These are phyloP conservation scores for Carpinus fangiana DNA, from an alignment of 306 rosid species.

Conservation along the genomic window DNA sequence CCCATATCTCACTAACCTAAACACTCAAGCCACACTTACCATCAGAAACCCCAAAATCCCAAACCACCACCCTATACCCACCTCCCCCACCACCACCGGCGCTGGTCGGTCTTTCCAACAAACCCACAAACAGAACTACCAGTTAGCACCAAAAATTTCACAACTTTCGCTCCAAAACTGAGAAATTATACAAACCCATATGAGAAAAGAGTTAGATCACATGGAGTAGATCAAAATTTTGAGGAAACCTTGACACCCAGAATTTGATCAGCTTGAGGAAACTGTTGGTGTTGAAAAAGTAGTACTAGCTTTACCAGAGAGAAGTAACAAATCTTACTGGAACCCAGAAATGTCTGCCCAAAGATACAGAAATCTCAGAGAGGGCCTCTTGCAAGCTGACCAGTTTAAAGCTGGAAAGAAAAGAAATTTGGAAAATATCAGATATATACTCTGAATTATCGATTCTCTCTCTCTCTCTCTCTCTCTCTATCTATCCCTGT, in stretches of 20 bases:
- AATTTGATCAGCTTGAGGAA: conserved; percentile 35
- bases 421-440: conserved; percentile 17
- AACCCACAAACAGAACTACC: conserved; percentile 30
- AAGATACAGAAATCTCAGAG: conserved; percentile 59
- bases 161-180: conserved; percentile 20
- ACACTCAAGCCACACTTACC: conserved; percentile 47
- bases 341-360: conserved; percentile 63
- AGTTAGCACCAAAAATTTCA: conserved; percentile 34
- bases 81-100: conserved; percentile 22
- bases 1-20: conserved; percentile 68
- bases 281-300: conserved; percentile 2
- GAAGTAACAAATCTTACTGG: conserved; percentile 40
- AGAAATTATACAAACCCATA: conserved; percentile 24
- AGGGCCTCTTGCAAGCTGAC: conserved; percentile 57
- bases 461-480: conserved; percentile 34
- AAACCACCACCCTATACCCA: conserved; percentile 35
- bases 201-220: conserved; percentile 44
- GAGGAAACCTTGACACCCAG: conserved; percentile 25
- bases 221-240: conserved; percentile 37
- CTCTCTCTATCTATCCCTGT: conserved; percentile 10
- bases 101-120: conserved; percentile 20
- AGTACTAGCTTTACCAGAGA: conserved; percentile 30
- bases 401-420: conserved; percentile 49
- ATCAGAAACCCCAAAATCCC: conserved; percentile 42
- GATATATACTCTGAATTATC: conserved; percentile 28